Base-by-base conservation (phyloP, 23 red algal species). In the Gracilariopsis chorda region DNA sequence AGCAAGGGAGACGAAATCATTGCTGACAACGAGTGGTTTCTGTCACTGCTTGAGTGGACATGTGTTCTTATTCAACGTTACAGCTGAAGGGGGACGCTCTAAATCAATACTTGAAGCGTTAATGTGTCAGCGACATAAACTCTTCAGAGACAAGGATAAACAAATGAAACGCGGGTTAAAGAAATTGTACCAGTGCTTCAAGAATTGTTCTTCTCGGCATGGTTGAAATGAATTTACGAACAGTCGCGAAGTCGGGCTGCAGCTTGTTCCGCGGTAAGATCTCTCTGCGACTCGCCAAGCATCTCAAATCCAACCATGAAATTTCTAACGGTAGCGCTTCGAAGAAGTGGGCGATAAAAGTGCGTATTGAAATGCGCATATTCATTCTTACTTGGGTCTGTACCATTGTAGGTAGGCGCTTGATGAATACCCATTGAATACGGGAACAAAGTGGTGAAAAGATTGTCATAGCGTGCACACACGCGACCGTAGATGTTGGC, bases 251-350 rank as follows among this genome's bases (percentile, higher is more conserved):
- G 55, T 23, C 93, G 70, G 37, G 16, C 86, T 19, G 93, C 93
- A 36, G 93, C 93, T 72, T 95, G 93, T 35, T 95, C 93, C 30
- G 93, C 87, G 17, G 93, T 95, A 51, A 95, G 79, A 32, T 95
- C 93, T 43, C 93, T 78, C 82, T 95, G 93, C 1, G 87, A 59
- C 47, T 95, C 93, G 24, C 74, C 87, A 32, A 95, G 88, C 93
- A 95, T 69, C 44, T 95, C 93, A 69, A 95, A 95, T 21, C 93
- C 93, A 56, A 95, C 93, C 93, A 95, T 95, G 48, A 95, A 95
- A 65, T 95, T 95, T 49, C 88, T 59, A 63, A 95, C 93, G 37
- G 93, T 95, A 40, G 93, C 93, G 8, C 65, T 79, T 23, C 93
- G 86, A 34, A 95, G 58, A 60, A 95, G 57, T 4, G 93, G 93